A percentile compares a stretch with the other conserved stretches of the same genome.
Evolutionary conservation across 306 rosid genomes (phyloP).

Genomic region (Cicer judaicum): DNA sequence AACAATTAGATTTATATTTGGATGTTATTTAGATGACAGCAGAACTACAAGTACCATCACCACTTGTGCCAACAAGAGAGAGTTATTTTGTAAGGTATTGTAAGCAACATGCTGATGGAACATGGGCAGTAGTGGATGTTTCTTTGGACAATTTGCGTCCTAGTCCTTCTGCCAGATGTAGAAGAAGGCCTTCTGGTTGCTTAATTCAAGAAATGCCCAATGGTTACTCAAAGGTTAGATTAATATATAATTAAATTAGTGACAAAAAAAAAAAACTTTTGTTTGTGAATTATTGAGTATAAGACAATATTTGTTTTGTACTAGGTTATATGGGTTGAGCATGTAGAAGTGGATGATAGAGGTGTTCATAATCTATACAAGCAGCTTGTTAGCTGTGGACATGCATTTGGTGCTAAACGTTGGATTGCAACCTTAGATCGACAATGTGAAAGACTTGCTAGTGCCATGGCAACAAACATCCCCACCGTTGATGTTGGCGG

Average conservation of each 20-base stretch:
- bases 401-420: slow-evolving; percentile 95
- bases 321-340: slow-evolving; percentile 94
- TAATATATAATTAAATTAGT: background rate
- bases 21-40: slow-evolving; percentile 74
- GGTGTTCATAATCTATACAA: slow-evolving; percentile 92
- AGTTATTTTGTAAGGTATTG: slow-evolving; percentile 95
- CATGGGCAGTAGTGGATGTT: slow-evolving; percentile 96
- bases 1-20: background rate
- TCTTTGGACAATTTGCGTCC: slow-evolving; percentile 88
- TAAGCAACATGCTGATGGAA: slow-evolving; percentile 85
- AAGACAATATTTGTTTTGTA: background rate
- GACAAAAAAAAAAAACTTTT: too few species aligned
- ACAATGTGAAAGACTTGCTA: slow-evolving; percentile 95
- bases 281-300: background rate
- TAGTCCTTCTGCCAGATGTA: slow-evolving; percentile 64
- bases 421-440: slow-evolving; percentile 93
- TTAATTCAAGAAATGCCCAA: slow-evolving; percentile 97
- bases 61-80: slow-evolving; percentile 91
- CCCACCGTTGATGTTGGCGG: slow-evolving; percentile 92
- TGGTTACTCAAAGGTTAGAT: slow-evolving; percentile 87
- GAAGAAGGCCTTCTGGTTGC: slow-evolving; percentile 95
- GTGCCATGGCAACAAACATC: slow-evolving; percentile 83
- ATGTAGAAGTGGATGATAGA: slow-evolving; percentile 91
- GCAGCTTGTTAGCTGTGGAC: slow-evolving; percentile 89
- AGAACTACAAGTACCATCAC: slow-evolving; percentile 95